These are phyloP conservation scores for Musa schizocarpa DNA, from an alignment of 176 grass and related monocot species.

Conservation along the genomic window DNA sequence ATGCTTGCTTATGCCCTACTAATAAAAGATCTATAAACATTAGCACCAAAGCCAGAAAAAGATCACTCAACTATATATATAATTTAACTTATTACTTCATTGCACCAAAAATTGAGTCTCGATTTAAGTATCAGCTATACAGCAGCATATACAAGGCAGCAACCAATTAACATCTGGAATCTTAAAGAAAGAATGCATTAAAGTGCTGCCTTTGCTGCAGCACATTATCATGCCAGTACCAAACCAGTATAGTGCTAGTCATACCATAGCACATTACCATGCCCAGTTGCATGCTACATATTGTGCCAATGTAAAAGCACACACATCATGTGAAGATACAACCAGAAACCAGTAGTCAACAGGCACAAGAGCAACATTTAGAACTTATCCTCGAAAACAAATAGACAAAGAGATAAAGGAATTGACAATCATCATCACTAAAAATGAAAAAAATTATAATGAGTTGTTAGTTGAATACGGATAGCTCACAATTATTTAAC, in stretches of 20 bases:
- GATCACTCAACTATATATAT: background rate
- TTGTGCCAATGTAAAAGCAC: background rate
- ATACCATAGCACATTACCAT: background rate
- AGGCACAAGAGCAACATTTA: background rate
- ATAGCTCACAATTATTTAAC: background rate
- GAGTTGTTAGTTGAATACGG: background rate
- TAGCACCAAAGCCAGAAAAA: background rate
- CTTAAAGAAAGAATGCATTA: background rate
- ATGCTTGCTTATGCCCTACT: conserved; percentile 41
- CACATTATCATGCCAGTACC: background rate
- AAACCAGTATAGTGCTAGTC: background rate
- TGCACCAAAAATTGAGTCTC: background rate
- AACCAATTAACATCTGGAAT: background rate
- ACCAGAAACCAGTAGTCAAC: background rate
- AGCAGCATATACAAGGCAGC: background rate
- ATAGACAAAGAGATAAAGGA: background rate
- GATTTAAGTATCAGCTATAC: background rate
- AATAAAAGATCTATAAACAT: background rate
- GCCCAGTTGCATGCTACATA: background rate
- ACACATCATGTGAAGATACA: background rate
- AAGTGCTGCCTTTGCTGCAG: background rate
- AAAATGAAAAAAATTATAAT: background rate
- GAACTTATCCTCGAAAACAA: background rate
- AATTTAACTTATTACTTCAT: background rate
- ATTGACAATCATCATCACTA: background rate